Percentiles rank a stretch among this genome's conserved stretches.
These are phyloP conservation scores for Colletotrichum musae DNA, from an alignment of 2,329 filamentous ascomycete species.

Conservation along the genomic window DNA sequence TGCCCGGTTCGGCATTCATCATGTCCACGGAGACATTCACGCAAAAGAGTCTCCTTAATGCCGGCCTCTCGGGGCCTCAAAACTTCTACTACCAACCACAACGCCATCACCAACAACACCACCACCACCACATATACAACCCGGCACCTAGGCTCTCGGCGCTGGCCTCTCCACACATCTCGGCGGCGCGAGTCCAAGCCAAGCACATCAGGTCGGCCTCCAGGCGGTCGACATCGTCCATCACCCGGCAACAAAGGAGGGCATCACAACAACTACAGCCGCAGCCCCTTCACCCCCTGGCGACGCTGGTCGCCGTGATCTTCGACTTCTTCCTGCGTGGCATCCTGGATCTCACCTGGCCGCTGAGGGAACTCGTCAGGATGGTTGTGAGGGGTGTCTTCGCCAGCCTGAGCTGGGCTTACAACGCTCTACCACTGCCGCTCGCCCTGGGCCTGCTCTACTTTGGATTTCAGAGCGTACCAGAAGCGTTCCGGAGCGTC, in stretches of 20 bases:
- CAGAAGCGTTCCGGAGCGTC: slow-evolving; percentile 25
- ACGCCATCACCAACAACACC: slow-evolving; percentile 19
- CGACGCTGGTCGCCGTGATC: slow-evolving; percentile 27
- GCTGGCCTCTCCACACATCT: slow-evolving; percentile 27
- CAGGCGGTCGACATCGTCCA: slow-evolving; percentile 20
- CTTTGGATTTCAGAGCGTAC: slow-evolving; percentile 36
- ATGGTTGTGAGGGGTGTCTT: slow-evolving; percentile 29
- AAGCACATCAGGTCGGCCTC: slow-evolving; percentile 31
- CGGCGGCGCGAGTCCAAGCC: slow-evolving; percentile 22
- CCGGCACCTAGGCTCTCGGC: slow-evolving; percentile 38
- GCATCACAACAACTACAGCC: slow-evolving; percentile 24
- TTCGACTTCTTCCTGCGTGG: slow-evolving; percentile 36
- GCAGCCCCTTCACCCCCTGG: slow-evolving; percentile 29
- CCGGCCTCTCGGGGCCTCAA: slow-evolving; percentile 38
- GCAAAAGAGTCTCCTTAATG: slow-evolving; percentile 36
- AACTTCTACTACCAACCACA: slow-evolving; percentile 37
- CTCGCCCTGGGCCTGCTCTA: slow-evolving; percentile 36
- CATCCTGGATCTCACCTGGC: slow-evolving; percentile 35
- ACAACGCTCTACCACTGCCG: slow-evolving; percentile 34
- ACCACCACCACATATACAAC: slow-evolving; percentile 32
- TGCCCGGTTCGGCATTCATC: slow-evolving; percentile 10
- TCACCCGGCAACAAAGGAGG: slow-evolving; percentile 28
- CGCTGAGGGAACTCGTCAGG: slow-evolving; percentile 29
- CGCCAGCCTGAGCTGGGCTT: slow-evolving; percentile 35
- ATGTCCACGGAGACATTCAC: slow-evolving; percentile 41